Percentiles rank a stretch among this genome's conserved stretches.
Evolutionary conservation across 768 basidiomycete genomes (phyloP).

Genomic region (Lactarius tabidus): DNA sequence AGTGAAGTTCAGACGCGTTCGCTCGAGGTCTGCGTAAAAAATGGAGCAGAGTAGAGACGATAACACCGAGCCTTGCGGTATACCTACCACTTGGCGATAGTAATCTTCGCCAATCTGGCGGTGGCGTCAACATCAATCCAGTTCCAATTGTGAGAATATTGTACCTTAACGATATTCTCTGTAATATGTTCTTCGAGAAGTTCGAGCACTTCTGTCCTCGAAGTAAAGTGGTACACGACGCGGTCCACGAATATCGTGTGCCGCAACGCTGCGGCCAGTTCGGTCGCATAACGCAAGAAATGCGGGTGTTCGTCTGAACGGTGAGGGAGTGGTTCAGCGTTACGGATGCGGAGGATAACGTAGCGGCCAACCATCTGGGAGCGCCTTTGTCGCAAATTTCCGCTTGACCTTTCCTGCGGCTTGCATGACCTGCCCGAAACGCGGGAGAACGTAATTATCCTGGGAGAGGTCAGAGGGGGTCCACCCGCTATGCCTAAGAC

Average conservation of each 20-base stretch:
- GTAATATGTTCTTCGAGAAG: slow-evolving; percentile 87
- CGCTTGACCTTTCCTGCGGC: slow-evolving; percentile 54
- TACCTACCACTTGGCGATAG: slow-evolving; percentile 88
- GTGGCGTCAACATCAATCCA: not conserved
- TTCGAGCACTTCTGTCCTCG: slow-evolving; percentile 57
- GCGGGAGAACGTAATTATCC: slow-evolving; percentile 71
- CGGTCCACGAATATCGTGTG: slow-evolving; percentile 86
- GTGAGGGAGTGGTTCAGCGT: not conserved
- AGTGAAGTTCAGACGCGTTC: slow-evolving; percentile 47
- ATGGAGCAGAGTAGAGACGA: slow-evolving; percentile 90
- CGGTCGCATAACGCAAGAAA: slow-evolving; percentile 65
- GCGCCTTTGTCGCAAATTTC: slow-evolving; percentile 54
- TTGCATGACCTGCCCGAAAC: slow-evolving; percentile 61
- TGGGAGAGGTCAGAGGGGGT: slow-evolving; percentile 30
- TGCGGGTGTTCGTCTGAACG: slow-evolving; percentile 65
- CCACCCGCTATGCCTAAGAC: not conserved
- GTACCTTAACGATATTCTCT: slow-evolving; percentile 87
- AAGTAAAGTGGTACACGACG: slow-evolving; percentile 53
- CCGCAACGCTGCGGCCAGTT: slow-evolving; percentile 61
- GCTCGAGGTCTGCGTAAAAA: slow-evolving; percentile 92
- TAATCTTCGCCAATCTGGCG: slow-evolving; percentile 71
- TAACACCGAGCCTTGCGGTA: slow-evolving; percentile 97
- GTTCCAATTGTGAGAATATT: not conserved
- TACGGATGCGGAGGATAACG: not conserved
- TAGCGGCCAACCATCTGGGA: slow-evolving; percentile 54